Conservation (phyloP, 192 early-diverging fungal genomes). For the Gonapodya sp. region DNA sequence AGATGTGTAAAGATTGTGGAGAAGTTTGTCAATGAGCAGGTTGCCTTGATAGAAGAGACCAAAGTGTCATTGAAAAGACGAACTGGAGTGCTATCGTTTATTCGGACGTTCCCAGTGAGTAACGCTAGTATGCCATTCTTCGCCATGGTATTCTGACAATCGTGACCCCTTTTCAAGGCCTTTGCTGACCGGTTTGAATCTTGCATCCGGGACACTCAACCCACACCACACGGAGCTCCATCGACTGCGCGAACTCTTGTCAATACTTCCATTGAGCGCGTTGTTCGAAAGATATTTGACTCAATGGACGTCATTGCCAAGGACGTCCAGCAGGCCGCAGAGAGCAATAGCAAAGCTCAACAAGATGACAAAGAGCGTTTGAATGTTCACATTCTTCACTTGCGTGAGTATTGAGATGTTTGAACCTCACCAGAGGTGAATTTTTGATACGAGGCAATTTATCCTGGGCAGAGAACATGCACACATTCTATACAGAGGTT, state of each 20-base stretch:
- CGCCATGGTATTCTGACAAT: not conserved
- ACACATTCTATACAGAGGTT: slow-evolving; percentile 75
- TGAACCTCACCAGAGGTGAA: not conserved
- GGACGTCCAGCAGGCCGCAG: slow-evolving; percentile 49
- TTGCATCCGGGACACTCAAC: not conserved
- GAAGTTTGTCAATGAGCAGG: slow-evolving; percentile 59
- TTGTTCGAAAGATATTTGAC: slow-evolving; percentile 78
- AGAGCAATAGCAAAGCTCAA: slow-evolving; percentile 65
- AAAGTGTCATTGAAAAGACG: slow-evolving; percentile 80
- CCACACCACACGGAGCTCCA: not conserved
- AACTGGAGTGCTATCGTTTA: slow-evolving; percentile 78
- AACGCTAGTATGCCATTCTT: not conserved
- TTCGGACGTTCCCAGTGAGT: slow-evolving; percentile 78
- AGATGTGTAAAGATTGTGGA: slow-evolving; percentile 6
- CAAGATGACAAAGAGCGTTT: slow-evolving; percentile 67
- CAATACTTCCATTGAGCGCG: slow-evolving; percentile 67
- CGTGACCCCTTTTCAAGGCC: not conserved
- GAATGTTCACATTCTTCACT: slow-evolving; percentile 7
- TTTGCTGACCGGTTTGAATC: slow-evolving; percentile 72
- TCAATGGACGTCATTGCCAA: slow-evolving; percentile 73
- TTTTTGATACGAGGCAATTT: not conserved
- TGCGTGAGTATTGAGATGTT: not conserved
- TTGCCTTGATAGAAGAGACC: slow-evolving; percentile 81
- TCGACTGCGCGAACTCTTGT: slow-evolving; percentile 59
- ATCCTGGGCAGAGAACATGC: slow-evolving; percentile 76